Percentiles rank a stretch among this genome's conserved stretches.
These are phyloP conservation scores for Fonsecaea monophora DNA, from an alignment of 2,329 filamentous ascomycete genomes.

Conservation along the genomic window DNA sequence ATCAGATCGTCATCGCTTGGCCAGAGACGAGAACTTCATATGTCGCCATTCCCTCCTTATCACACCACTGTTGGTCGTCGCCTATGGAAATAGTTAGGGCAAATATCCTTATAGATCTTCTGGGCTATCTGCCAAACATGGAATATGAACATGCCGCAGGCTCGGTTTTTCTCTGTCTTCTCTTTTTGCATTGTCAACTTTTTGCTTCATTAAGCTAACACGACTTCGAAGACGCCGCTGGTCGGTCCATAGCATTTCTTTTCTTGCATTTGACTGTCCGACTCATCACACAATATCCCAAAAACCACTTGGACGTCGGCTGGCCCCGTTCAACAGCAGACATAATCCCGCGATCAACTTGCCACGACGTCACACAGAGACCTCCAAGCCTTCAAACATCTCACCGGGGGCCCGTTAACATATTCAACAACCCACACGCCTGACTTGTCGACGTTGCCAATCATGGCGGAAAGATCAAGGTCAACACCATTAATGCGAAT, in stretches of 20 bases:
- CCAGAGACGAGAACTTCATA: conserved; percentile 5
- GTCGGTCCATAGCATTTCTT: neutral
- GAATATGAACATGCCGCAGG: neutral
- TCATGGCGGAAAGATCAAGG: conserved; percentile 69
- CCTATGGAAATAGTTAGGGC: neutral
- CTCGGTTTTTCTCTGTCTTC: neutral
- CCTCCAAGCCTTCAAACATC: conserved; percentile 31
- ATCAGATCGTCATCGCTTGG: conserved; percentile 13
- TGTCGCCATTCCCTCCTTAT: conserved; percentile 8
- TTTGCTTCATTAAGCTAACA: neutral
- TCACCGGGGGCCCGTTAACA: conserved; percentile 30
- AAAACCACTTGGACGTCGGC: neutral
- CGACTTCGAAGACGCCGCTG: neutral
- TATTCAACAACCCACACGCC: neutral
- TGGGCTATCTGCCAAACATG: conserved; percentile 5
- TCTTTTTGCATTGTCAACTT: neutral
- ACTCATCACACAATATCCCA: neutral
- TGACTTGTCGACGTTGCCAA: conserved; percentile 20
- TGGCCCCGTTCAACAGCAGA: neutral
- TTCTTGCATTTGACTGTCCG: neutral
- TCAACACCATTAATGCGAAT: conserved; percentile 83
- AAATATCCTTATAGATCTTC: neutral
- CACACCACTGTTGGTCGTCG: conserved; percentile 6
- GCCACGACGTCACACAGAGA: neutral
- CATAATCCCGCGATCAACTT: neutral